Evolutionary conservation across 306 rosid genomes (phyloP).

Genomic region (Vigna unguiculata): DNA sequence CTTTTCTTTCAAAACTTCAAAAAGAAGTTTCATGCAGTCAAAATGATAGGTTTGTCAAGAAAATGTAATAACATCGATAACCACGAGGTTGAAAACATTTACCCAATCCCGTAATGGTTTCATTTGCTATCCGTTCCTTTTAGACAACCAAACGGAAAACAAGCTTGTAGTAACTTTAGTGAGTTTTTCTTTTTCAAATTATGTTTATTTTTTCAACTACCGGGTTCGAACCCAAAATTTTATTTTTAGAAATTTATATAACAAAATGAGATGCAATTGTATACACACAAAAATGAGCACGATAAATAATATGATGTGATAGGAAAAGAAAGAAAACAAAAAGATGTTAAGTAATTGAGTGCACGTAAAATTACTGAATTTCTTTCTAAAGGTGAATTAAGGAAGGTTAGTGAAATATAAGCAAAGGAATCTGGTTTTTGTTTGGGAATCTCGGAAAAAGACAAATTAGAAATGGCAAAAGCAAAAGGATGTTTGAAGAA

Average conservation of each 20-base stretch:
- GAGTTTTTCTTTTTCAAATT: too few relatives aligned
- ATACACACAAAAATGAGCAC: background rate
- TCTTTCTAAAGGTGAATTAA: background rate
- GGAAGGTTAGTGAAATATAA: background rate
- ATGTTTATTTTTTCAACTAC: too few relatives aligned
- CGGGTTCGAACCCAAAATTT: too few relatives aligned
- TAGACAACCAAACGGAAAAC: background rate
- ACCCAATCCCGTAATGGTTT: too few relatives aligned
- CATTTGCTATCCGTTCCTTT: background rate
- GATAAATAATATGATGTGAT: too few relatives aligned
- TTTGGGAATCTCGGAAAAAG: background rate
- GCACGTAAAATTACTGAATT: background rate
- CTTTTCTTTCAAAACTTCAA: conserved; percentile 1
- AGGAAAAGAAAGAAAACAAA: too few relatives aligned
- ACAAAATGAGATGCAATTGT: background rate
- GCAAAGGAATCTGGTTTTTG: background rate
- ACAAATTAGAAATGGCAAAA: background rate
- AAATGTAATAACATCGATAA: too few relatives aligned
- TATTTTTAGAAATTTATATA: too few relatives aligned
- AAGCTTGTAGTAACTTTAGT: background rate
- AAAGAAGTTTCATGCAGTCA: background rate
- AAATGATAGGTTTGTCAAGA: too few relatives aligned
- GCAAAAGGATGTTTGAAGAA: conserved; percentile 1
- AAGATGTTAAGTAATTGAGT: too few relatives aligned
- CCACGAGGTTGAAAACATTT: too few relatives aligned